Base-by-base conservation (phyloP, 768 basidiomycete genomes). In the Mycena filopes region DNA sequence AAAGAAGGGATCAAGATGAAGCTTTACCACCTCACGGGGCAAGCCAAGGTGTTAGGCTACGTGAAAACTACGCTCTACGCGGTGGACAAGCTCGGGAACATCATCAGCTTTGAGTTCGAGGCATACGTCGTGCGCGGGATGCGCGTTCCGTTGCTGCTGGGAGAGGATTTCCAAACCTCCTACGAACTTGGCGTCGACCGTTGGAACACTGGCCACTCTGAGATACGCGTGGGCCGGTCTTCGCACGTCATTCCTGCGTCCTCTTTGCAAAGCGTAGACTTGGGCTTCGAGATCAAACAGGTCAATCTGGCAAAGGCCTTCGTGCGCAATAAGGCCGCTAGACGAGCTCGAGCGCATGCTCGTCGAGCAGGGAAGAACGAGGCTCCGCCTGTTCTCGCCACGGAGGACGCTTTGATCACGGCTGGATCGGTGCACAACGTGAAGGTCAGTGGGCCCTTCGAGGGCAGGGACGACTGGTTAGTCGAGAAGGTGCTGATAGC, bases 401-500 rank as follows among this genome's bases (percentile, higher is more conserved):
- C 23, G 2, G 40, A 29, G 2, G 58, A 64, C 36, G 49, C 41
- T 7, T 20, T 62, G 3, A 26, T 71, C 1, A 2, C 1, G 5
- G 12, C 55, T 3, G 55, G 43, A 1, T 13, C 55, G 5, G 42
- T 57, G 28, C 31, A 25, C 23, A 64, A 55, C 36, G 55, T 70
- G 3, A 25, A n/a, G 7, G 50, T 70, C 0, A 4, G 7, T 2
- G 65, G 48, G 0, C 43, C 38, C 15, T 64, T 66, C 11, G 57
- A 40, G 1, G 66, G 43, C 2, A 6, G 42, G 6, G 13, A 41
- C 4, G 66, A 67, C 4, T 71, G 70, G 70, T 20, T 70, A 2
- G 59, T 71, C 4, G 68, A 70, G 31, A 64, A 65, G 46, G n/a
- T 69, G 15, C 9, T 71, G 0, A 47, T 69, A 7, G 42, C 64